These are phyloP conservation scores for Neoscytalidium dimidiatum DNA, from an alignment of 2,329 filamentous ascomycete species.

Conservation along the genomic window DNA sequence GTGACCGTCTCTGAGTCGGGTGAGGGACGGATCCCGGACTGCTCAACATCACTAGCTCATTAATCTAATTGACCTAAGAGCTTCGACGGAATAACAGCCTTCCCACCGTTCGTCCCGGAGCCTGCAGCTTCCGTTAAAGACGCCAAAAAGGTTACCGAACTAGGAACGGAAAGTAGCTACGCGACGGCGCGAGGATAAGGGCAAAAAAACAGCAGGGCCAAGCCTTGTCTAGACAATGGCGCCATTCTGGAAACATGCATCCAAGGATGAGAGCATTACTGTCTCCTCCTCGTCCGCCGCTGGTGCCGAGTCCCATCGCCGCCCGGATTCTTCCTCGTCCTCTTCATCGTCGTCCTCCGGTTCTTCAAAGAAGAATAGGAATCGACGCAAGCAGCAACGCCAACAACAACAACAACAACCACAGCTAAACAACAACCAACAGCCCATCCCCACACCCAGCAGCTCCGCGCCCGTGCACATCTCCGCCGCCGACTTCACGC, in stretches of 20 bases:
- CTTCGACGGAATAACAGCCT: not conserved
- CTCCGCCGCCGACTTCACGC: not conserved
- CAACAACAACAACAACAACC: not conserved
- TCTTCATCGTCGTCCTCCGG: slow-evolving; percentile 1
- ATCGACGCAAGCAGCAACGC: not conserved
- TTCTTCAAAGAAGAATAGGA: not conserved
- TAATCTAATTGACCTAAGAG: not conserved
- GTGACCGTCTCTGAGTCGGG: not conserved
- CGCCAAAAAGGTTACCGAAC: not conserved
- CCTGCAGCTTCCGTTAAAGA: not conserved
- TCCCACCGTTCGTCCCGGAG: not conserved
- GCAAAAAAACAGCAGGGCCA: not conserved
- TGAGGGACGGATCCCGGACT: not conserved
- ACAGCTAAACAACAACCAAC: not conserved
- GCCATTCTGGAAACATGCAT: slow-evolving; percentile 6
- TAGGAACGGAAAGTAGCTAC: not conserved
- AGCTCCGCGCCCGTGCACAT: not conserved
- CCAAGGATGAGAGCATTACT: slow-evolving; percentile 1
- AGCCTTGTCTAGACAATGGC: not conserved
- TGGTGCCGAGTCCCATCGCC: not conserved
- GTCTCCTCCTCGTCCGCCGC: not conserved
- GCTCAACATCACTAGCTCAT: not conserved
- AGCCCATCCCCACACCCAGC: not conserved
- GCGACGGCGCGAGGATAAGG: not conserved
- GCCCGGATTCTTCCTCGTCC: not conserved